Base-by-base conservation (phyloP, 1,284 basidiomycete species). In the Marasmius fiardii region DNA sequence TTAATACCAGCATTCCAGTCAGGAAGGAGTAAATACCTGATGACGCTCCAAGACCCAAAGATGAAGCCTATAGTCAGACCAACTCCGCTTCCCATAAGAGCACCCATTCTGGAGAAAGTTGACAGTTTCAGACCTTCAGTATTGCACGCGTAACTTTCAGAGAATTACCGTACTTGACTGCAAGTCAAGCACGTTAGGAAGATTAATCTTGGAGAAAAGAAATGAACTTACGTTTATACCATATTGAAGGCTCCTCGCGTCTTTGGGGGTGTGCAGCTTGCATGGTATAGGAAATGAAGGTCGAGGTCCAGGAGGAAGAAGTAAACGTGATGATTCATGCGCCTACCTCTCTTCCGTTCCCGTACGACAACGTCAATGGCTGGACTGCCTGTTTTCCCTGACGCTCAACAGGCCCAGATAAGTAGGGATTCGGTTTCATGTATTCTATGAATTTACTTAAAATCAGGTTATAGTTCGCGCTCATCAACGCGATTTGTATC, bases 11-110 rank as follows among this genome's bases (percentile, higher is more conserved):
- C 28, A 53, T 48, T 28, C 52, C 1, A 48, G 53, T 51, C 26
- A 28, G 31, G 55, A 56, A 45, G 26, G 31, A 26, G 43, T 11
- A 69, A 82, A 61, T 64, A 92, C 93, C 93, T 80, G 43, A 97
- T 74, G 67, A 97, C 92, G 62, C 86, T 93, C 76, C 89, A 95
- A 37, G 88, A 86, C 49, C 93, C 94, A 67, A 97, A 97, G 61
- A 97, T 87, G 74, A 97, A 96, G n/a, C 94, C 94, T 66, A 96
- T 95, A 35, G 93, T 95, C 50, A 95, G 79, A 28, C 94, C 94
- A 56, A 96, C 94, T 62, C 92, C 92, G 61, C 86, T 88, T 60
- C 93, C 93, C 92, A 95, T 95, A 58, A 93, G 73, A 49, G 91
- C 92, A 65, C 93, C 93, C 93, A 95, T 95, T 74, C 92, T 94